Base-by-base conservation (phyloP, 768 basidiomycete genomes). In the Chalciporus pseudorubinellus region DNA sequence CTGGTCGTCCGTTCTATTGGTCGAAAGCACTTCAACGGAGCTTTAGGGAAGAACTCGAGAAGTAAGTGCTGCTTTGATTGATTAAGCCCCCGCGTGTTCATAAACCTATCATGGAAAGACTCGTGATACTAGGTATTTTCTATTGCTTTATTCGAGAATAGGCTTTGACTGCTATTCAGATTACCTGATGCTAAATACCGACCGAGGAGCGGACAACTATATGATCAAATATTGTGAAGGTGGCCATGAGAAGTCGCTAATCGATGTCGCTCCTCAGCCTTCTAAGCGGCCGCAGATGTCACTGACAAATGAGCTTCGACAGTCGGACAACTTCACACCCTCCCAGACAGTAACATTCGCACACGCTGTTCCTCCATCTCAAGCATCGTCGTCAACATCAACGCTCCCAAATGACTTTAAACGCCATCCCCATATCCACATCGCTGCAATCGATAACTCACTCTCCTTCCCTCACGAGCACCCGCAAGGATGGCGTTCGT, bases 391-490 rank as follows among this genome's bases (percentile, higher is more conserved):
- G 44, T 38, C 59, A 16, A 53, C 74, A 26, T 71, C 72, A 18
- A 67, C 71, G 26, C 64, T 70, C 21, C 59, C 67, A 34, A 51
- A 56, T 14, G 60, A 61, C 43, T 87, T 83, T 61, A 80, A 74
- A 39, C 78, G 80, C 45, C 77, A 77, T 53, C 89, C 91, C 2
- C 92, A 94, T 63, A 83, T 94, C 39, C 92, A 93, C 63, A 89
- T 94, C 50, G 92, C 92, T 40, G 92, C 92, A 10, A 95, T 95
- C 55, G 93, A 95, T 63, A 95, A 95, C 67, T 93, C 90, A 0
- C 79, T 95, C 33, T 89, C 90, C 3, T 95, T 93, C 62, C 93
- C 93, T 21, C 90, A 94, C 57, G 87, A 92, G 61, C 92, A 95
- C 59, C 93, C 93, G 0, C 80, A 83, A 52, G 92, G 83, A 26